Conservation (phyloP, 140 eudicot genomes). For the Senecio squalidus region DNA sequence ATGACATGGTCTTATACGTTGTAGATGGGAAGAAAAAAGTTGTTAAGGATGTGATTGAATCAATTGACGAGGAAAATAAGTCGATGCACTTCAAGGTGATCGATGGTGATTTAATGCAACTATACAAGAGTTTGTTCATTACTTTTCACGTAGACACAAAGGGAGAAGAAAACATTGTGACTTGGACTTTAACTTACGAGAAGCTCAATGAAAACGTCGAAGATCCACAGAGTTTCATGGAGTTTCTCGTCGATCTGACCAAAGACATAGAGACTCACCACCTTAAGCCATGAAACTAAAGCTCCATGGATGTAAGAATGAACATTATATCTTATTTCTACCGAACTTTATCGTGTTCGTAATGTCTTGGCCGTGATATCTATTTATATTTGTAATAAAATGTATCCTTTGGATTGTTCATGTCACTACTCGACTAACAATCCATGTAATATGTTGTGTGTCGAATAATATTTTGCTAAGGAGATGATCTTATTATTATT, state of each 20-base stretch:
- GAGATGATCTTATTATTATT: too few species aligned
- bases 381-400: too few species aligned
- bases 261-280: slow-evolving; percentile 58
- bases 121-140: slow-evolving; percentile 31
- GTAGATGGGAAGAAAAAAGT: slow-evolving; percentile 33
- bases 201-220: slow-evolving; percentile 33
- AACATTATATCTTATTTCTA: too few species aligned
- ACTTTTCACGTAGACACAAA: slow-evolving; percentile 45
- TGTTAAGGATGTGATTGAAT: slow-evolving; percentile 33
- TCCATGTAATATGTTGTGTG: too few species aligned
- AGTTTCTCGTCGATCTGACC: slow-evolving; percentile 26
- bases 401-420: too few species aligned
- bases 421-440: too few species aligned
- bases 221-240: slow-evolving; percentile 42
- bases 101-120: slow-evolving; percentile 60
- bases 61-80: slow-evolving; percentile 33
- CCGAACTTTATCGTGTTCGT: too few species aligned
- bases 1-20: too few species aligned
- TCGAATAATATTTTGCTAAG: too few species aligned
- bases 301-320: too few species aligned
- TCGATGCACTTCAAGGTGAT: slow-evolving; percentile 37
- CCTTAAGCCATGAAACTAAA: slow-evolving; percentile 4
- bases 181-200: slow-evolving; percentile 63
- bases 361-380: too few species aligned
- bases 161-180: slow-evolving; percentile 48